phyloP scores from a whole-genome alignment of 1,284 basidiomycete genomes.

The Ustilago xerochloae region DNA sequence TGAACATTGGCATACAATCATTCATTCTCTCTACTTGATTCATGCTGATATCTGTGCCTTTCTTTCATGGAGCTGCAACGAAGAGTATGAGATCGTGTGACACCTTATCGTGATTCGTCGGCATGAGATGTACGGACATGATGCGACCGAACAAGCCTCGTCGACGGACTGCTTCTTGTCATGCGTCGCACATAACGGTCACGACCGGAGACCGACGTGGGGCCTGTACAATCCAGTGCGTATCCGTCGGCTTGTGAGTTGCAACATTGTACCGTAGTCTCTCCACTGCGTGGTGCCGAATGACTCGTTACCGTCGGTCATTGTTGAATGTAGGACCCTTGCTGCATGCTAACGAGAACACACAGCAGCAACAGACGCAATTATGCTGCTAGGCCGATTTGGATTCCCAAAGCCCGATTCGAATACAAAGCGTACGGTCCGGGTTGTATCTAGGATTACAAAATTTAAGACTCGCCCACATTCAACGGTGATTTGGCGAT shows the following conservation, averaged over 20 bases:
- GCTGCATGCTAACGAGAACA: slow-evolving; percentile 6
- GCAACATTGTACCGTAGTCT: too few species aligned
- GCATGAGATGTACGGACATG: too few species aligned
- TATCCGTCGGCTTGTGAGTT: too few species aligned
- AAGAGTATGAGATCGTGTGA: too few species aligned
- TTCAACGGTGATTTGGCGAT: not conserved
- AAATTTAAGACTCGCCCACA: slow-evolving; percentile 1
- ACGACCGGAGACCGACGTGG: too few species aligned
- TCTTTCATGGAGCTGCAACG: too few species aligned
- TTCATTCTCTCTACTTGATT: not conserved
- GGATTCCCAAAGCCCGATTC: not conserved
- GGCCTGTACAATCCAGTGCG: too few species aligned
- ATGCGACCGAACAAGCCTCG: too few species aligned
- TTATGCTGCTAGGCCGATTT: not conserved
- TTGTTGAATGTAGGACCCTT: not conserved
- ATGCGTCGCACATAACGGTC: too few species aligned
- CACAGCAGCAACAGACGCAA: not conserved
- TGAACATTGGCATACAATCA: slow-evolving; percentile 13
- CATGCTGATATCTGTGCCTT: not conserved
- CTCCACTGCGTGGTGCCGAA: not conserved
- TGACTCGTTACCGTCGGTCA: not conserved
- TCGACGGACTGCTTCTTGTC: too few species aligned
- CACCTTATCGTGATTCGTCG: too few species aligned
- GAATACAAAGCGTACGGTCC: not conserved
- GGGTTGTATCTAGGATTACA: not conserved